phyloP scores from a whole-genome alignment of 495 filamentous ascomycete species.

The Neurospora sp. region DNA sequence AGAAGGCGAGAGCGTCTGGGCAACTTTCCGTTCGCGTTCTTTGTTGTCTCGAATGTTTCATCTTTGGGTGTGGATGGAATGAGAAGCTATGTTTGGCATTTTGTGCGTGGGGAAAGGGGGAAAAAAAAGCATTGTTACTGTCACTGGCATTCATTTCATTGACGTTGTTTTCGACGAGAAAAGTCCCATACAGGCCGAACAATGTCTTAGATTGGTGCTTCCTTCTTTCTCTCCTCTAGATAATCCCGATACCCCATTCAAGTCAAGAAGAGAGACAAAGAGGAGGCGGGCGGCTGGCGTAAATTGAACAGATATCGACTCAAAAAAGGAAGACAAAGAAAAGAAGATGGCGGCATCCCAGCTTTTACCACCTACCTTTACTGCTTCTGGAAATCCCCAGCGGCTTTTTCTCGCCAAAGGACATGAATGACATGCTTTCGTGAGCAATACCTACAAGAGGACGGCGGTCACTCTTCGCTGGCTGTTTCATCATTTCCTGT shows the following conservation, averaged over 20 bases:
- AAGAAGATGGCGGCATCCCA: neutral
- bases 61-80: neutral
- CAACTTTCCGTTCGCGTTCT: neutral
- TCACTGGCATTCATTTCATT: neutral
- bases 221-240: neutral
- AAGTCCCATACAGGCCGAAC: neutral
- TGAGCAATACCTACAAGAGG: neutral
- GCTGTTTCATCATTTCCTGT: neutral
- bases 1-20: neutral
- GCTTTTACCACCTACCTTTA: neutral
- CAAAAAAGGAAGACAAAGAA: neutral
- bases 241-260: neutral
- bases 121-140: conserved; percentile 4
- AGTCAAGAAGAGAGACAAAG: neutral
- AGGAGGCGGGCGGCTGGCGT: neutral
- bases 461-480: neutral
- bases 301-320: neutral
- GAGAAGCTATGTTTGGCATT: conserved; percentile 1
- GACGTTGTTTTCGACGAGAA: neutral
- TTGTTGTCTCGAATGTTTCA: neutral
- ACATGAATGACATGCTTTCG: neutral
- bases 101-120: neutral
- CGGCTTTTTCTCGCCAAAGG: neutral
- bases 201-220: neutral
- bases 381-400: neutral